Evolutionary conservation across 225 moss, liverwort and hornwort species (phyloP).

Genomic region (Pseudisothecium myosuroides): DNA sequence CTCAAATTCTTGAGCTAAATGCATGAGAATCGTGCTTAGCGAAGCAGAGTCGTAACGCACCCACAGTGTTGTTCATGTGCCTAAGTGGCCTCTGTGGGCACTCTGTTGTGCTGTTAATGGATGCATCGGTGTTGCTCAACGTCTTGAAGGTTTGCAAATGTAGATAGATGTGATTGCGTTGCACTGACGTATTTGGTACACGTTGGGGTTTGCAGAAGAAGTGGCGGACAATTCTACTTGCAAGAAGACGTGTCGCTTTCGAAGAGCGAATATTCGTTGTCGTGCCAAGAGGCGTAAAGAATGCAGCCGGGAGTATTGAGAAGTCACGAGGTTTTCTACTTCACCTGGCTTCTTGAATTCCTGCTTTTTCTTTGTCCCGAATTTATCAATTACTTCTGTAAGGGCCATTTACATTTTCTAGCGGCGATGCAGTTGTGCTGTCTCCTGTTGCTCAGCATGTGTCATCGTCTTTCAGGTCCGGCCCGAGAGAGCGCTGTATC

Average conservation of each 20-base stretch:
- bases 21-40: not conserved
- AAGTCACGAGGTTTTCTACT: not conserved
- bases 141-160: not conserved
- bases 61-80: not conserved
- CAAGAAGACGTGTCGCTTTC: not conserved
- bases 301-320: not conserved
- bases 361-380: not conserved
- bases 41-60: not conserved
- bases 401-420: not conserved
- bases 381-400: not conserved
- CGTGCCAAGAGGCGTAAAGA: not conserved
- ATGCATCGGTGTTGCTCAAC: not conserved
- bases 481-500: not conserved
- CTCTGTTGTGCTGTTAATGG: not conserved
- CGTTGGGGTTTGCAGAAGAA: not conserved
- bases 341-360: not conserved
- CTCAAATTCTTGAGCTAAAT: not conserved
- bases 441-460: not conserved
- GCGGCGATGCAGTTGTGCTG: not conserved
- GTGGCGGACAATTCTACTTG: not conserved
- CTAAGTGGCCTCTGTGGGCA: not conserved
- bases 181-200: not conserved
- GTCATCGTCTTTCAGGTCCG: not conserved
- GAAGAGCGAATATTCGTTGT: not conserved
- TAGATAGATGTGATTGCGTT: not conserved